Base-by-base conservation (phyloP, 1,139 yeast genomes). In the Blastobotrys niveus region DNA sequence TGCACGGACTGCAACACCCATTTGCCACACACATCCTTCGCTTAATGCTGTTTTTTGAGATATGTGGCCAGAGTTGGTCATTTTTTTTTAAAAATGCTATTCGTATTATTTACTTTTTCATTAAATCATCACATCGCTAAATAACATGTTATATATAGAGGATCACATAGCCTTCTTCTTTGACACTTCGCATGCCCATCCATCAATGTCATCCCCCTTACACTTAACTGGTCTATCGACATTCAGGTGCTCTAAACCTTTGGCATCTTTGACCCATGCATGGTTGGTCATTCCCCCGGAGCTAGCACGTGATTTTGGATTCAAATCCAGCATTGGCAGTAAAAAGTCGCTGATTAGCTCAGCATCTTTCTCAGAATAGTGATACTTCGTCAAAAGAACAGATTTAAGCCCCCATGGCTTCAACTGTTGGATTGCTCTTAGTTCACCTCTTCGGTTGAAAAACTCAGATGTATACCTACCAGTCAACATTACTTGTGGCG, bases 241-340 rank as follows among this genome's bases (percentile, higher is more conserved):
- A 8, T 44, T 25, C 24, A 76, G 72, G 50, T 74, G 71, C 42
- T 78, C 83, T 49, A 77, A 66, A 0, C 85, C 83, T 34, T 71
- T 65, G 1, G 82, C 80, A 56, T 80, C 84, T 25, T 58, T 68
- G 36, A 86, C 67, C 94, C 94, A 86, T n/a, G 76, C 75, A 58
- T 84, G 93, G 53, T 80, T 79, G 12, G 82, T 72, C 77, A 80
- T 75, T 26, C 86, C 88, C 24, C 91, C 94, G 14, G 89, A 89
- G 65, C 80, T 94, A 18, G 85, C 86, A 44, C 96, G 70, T 33
- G 64, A 57, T 52, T 72, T 79, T 1, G 95, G 95, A 57, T 77
- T 80, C 22, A 83, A 63, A 12, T 73, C 65, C 37, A 87, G 70
- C 91, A 87, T 82, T 17, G 94, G 91, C 44, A 72, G 61, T 50